Evolutionary conservation across 257 asterid species (phyloP).

Genomic region (Fraxinus americana): DNA sequence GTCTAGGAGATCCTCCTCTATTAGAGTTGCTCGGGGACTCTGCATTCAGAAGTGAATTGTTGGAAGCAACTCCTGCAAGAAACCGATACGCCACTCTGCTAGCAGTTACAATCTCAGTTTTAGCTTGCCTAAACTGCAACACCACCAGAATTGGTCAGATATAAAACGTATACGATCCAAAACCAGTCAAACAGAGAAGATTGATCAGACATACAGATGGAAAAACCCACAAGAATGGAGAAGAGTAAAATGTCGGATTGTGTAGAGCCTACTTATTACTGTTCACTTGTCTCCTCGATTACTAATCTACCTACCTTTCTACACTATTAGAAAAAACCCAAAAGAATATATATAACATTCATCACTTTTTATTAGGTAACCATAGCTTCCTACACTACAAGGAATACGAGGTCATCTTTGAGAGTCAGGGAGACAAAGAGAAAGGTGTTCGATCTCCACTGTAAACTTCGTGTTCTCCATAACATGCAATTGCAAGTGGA

Average conservation of each 20-base stretch:
- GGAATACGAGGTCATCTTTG: neutral
- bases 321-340: neutral
- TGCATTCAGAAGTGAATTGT: conserved; percentile 50
- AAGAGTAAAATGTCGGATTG: neutral
- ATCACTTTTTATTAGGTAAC: neutral
- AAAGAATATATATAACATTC: neutral
- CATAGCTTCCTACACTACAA: neutral
- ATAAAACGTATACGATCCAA: neutral
- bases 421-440: neutral
- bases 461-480: neutral
- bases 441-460: neutral
- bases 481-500: neutral
- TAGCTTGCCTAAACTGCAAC: conserved; percentile 93
- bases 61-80: conserved; percentile 75
- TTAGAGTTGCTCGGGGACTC: conserved; percentile 56
- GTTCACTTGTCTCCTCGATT: neutral
- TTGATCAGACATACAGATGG: neutral
- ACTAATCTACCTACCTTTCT: neutral
- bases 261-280: neutral
- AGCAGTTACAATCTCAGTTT: conserved; percentile 83
- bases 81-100: conserved; percentile 89
- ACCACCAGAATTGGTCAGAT: conserved; percentile 18
- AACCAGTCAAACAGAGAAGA: neutral
- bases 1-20: conserved; percentile 71
- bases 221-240: neutral